Evolutionary conservation across 139 green algal genomes (phyloP), one percentile per base, ranked within the genome.

Genomic region (Deuterostichococcus epilithicus): DNA sequence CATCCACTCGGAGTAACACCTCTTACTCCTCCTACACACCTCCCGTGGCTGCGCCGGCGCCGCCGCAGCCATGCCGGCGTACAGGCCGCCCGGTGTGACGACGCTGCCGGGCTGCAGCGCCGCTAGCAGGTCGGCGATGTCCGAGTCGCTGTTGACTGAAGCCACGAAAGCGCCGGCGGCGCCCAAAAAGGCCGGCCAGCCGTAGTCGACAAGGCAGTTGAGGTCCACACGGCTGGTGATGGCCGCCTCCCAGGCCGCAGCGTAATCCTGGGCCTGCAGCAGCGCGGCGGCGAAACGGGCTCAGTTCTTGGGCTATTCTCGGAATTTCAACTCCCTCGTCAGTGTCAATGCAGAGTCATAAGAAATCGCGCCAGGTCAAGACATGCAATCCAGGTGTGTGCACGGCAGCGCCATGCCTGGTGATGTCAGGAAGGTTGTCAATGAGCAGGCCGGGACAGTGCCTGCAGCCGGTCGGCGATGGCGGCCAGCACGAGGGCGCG

Each of bases 171-270:
- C 47, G 4, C 23, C 70, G 1, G 79, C 84, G 32, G 85, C 30
- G 10, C 75, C 5, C 33, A 96, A 67, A 69, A 98, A 92, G 2
- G 70, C 26, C 0, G 89, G 91, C 93, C 94, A 98, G 5, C 45
- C 36, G 74, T 90, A 94, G 83, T 98, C 95, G 23, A 95, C 91
- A n/a, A 99, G 47, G 39, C 98, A 58, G 81, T 98, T 98, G 0
- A 97, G 82, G 80, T 99, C 95, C 42, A 98, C 81, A 15, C 92
- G 80, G 78, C 94, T 86, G 1, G 59, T 66, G 0, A 77, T 80
- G 13, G 90, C 87, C 58, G 94, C 74, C 70, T 78, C 44, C 88
- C 87, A 96, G 1, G 92, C 92, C 0, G 47, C 84, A 5, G 33
- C 76, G 74, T 86, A 94, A 25, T 88, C 25, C 0, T 77, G 68